Evolutionary conservation across 2,329 filamentous ascomycete genomes (phyloP).

Genomic region (Colletotrichum paranaense): DNA sequence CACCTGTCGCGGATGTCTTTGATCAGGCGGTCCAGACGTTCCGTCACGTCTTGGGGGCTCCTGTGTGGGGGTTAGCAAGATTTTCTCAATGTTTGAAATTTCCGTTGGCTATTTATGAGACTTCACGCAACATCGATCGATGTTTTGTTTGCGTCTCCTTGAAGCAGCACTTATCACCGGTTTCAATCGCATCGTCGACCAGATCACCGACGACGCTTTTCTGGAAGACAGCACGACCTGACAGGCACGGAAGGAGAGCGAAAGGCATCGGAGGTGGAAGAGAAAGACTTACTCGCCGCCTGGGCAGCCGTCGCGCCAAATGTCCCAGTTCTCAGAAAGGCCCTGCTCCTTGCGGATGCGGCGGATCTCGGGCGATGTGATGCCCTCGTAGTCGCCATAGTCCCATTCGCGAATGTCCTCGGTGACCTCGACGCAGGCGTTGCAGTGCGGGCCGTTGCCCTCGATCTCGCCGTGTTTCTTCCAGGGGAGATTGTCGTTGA

Average conservation of each 20-base stretch:
- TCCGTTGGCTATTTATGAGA: background rate
- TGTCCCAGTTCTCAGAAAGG: slow-evolving; percentile 75
- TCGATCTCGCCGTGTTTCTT: slow-evolving; percentile 53
- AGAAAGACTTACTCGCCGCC: slow-evolving; percentile 78
- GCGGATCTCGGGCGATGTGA: slow-evolving; percentile 78
- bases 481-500: slow-evolving; percentile 79
- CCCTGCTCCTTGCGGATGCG: slow-evolving; percentile 67
- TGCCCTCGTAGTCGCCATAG: slow-evolving; percentile 88
- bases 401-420: slow-evolving; percentile 86
- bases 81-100: background rate
- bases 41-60: slow-evolving; percentile 77
- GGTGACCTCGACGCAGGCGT: slow-evolving; percentile 73
- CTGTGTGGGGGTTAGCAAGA: slow-evolving; percentile 47
- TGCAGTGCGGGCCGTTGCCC: slow-evolving; percentile 57
- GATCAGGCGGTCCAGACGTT: slow-evolving; percentile 81
- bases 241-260: background rate
- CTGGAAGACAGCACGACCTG: background rate
- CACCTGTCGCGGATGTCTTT: slow-evolving; percentile 75
- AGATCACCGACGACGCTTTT: background rate
- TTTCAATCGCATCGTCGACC: background rate
- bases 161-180: background rate
- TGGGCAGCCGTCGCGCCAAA: slow-evolving; percentile 89
- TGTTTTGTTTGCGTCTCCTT: too few species aligned
- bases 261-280: background rate
- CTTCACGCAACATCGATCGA: background rate